Evolutionary conservation across 2,329 filamentous ascomycete genomes (phyloP).

Genomic region (Achaetomium macrosporum): DNA sequence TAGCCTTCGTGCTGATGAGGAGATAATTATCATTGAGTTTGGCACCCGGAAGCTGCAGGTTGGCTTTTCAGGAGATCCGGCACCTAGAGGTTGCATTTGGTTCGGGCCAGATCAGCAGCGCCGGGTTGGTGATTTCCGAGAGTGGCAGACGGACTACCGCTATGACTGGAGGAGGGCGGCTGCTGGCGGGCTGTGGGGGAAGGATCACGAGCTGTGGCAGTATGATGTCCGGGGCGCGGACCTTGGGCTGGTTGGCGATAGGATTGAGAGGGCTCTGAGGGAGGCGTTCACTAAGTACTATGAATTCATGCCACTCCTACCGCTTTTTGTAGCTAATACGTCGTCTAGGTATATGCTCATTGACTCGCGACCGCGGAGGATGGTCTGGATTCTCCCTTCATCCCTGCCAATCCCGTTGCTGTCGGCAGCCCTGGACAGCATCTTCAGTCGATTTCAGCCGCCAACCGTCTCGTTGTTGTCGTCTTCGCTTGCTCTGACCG

Average conservation of each 20-base stretch:
- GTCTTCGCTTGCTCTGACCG: slow-evolving; percentile 63
- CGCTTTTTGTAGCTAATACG: not conserved
- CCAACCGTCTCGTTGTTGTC: slow-evolving; percentile 78
- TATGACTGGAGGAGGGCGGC: slow-evolving; percentile 43
- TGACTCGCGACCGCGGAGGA: slow-evolving; percentile 68
- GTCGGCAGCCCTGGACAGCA: slow-evolving; percentile 65
- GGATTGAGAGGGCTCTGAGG: slow-evolving; percentile 74
- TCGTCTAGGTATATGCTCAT: slow-evolving; percentile 53
- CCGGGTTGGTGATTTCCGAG: slow-evolving; percentile 74
- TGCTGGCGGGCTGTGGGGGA: slow-evolving; percentile 52
- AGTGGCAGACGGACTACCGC: slow-evolving; percentile 54
- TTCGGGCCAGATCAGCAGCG: slow-evolving; percentile 73
- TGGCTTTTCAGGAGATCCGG: slow-evolving; percentile 79
- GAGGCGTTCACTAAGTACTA: slow-evolving; percentile 76
- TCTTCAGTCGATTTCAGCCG: slow-evolving; percentile 76
- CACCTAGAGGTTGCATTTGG: slow-evolving; percentile 63
- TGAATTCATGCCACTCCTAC: not conserved
- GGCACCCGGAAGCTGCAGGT: slow-evolving; percentile 72
- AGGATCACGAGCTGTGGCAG: slow-evolving; percentile 69
- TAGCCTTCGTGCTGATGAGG: slow-evolving; percentile 69
- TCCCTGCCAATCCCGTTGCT: slow-evolving; percentile 72
- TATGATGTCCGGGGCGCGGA: slow-evolving; percentile 68
- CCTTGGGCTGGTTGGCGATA: slow-evolving; percentile 75
- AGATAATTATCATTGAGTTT: slow-evolving; percentile 75
- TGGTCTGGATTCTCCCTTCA: slow-evolving; percentile 72